phyloP scores from a whole-genome alignment of 192 early-diverging fungal genomes.

The Backusella westeae region DNA sequence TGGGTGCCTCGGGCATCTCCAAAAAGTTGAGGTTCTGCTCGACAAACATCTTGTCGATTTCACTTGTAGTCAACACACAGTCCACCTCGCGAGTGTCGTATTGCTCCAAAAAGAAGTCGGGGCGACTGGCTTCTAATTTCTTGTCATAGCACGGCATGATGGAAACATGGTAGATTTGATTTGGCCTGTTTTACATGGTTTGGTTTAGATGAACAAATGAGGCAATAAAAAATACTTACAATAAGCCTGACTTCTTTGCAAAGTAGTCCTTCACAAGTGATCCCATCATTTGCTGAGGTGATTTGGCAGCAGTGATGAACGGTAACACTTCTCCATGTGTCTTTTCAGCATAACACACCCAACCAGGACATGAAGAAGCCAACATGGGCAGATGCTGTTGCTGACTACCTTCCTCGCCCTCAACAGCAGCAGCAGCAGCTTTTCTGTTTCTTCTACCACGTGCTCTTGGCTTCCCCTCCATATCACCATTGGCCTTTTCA shows the following conservation, averaged over 20 bases:
- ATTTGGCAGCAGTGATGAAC: slow-evolving; percentile 85
- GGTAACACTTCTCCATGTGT: slow-evolving; percentile 90
- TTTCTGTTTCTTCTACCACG: slow-evolving; percentile 19
- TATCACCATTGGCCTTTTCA: neutral
- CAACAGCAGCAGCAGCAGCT: slow-evolving; percentile 19
- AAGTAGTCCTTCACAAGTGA: slow-evolving; percentile 86
- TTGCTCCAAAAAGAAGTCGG: slow-evolving; percentile 84
- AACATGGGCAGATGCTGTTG: slow-evolving; percentile 52
- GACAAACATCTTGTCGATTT: slow-evolving; percentile 83
- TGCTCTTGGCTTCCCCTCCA: slow-evolving; percentile 22
- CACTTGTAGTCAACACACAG: slow-evolving; percentile 93
- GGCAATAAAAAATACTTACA: slow-evolving; percentile 19
- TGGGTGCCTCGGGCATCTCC: slow-evolving; percentile 46
- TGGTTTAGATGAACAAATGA: neutral
- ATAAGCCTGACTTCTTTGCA: slow-evolving; percentile 57
- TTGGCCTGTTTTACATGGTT: slow-evolving; percentile 37
- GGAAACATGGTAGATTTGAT: slow-evolving; percentile 88
- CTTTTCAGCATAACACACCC: slow-evolving; percentile 99
- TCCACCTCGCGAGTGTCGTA: slow-evolving; percentile 91
- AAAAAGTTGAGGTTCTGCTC: slow-evolving; percentile 60
- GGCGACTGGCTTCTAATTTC: slow-evolving; percentile 94
- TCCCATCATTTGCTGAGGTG: slow-evolving; percentile 99
- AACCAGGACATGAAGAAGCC: slow-evolving; percentile 74
- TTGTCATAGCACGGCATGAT: slow-evolving; percentile 99
- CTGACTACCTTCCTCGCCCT: slow-evolving; percentile 29